A percentile compares a stretch with the other conserved stretches of the same genome.
phyloP scores from a whole-genome alignment of 352 stramenopile species.

The Phytophthora pinifolia region DNA sequence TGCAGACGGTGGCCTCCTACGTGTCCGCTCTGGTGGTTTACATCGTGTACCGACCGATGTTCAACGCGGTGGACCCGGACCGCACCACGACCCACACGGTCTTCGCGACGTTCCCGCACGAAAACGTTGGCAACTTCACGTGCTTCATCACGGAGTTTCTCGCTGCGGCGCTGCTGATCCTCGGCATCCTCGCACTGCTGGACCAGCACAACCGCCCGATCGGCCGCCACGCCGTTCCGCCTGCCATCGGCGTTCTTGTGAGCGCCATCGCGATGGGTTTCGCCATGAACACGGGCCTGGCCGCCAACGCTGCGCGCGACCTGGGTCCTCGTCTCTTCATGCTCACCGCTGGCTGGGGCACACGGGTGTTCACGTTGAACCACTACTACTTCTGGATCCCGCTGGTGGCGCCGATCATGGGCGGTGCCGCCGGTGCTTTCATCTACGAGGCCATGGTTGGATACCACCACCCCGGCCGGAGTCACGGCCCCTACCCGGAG shows the following conservation, averaged over 20 bases:
- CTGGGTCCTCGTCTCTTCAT: constrained; percentile 72
- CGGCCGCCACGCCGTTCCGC: constrained; percentile 62
- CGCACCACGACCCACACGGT: constrained; percentile 32
- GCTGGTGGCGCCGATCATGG: constrained; percentile 65
- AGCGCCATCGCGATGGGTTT: constrained; percentile 77
- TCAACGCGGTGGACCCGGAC: constrained; percentile 43
- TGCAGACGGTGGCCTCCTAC: constrained; percentile 43
- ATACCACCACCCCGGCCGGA: constrained; percentile 50
- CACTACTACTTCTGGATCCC: constrained; percentile 77
- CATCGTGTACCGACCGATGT: constrained; percentile 48
- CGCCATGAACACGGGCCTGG: constrained; percentile 79
- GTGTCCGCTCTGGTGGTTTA: constrained; percentile 41
- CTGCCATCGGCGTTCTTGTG: constrained; percentile 73
- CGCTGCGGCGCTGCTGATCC: constrained; percentile 44
- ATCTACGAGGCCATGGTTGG: constrained; percentile 62
- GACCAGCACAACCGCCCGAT: constrained; percentile 78
- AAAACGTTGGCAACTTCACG: constrained; percentile 33
- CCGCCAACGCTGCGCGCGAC: constrained; percentile 72
- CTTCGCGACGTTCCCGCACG: constrained; percentile 40
- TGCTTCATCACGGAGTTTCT: constrained; percentile 46
- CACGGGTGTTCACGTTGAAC: constrained; percentile 63
- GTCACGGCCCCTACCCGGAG: constrained; percentile 19
- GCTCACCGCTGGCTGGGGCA: constrained; percentile 58
- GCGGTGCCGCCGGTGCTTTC: constrained; percentile 48
- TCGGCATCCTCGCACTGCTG: constrained; percentile 68